Evolutionary conservation across 805 yeast genomes (phyloP).

Genomic region (Priceomyces fermenticarens): DNA sequence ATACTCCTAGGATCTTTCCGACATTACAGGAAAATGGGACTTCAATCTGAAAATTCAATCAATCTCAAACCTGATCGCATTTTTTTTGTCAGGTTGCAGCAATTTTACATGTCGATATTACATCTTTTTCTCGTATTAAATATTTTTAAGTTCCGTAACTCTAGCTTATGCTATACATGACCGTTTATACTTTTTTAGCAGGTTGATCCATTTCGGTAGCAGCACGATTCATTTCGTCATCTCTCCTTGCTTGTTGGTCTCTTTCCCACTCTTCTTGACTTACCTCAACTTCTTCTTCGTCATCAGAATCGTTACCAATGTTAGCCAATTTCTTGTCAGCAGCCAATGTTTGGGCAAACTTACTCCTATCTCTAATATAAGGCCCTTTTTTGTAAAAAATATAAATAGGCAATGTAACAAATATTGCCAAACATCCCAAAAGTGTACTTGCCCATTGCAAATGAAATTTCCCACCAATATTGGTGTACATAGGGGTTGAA

Average conservation of each 20-base stretch:
- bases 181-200: background rate
- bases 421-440: slow-evolving; percentile 29
- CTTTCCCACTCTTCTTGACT: slow-evolving; percentile 1
- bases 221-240: background rate
- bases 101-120: too few species aligned
- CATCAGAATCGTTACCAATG: slow-evolving; percentile 1
- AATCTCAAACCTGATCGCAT: too few species aligned
- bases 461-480: slow-evolving; percentile 26
- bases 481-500: slow-evolving; percentile 34
- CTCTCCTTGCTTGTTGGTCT: slow-evolving; percentile 1
- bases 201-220: background rate
- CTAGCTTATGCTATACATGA: background rate
- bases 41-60: too few species aligned
- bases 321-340: slow-evolving; percentile 19
- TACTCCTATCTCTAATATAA: slow-evolving; percentile 26
- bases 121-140: background rate
- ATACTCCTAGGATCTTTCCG: too few species aligned
- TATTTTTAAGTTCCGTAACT: too few species aligned
- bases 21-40: too few species aligned
- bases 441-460: slow-evolving; percentile 40
- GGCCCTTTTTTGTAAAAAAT: slow-evolving; percentile 42
- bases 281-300: slow-evolving; percentile 4
- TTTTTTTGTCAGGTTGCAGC: too few species aligned
- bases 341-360: slow-evolving; percentile 36
- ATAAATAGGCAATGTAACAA: slow-evolving; percentile 35